Base-by-base conservation (phyloP, 169 alveolate species). In the Plasmodium chabaudi region DNA sequence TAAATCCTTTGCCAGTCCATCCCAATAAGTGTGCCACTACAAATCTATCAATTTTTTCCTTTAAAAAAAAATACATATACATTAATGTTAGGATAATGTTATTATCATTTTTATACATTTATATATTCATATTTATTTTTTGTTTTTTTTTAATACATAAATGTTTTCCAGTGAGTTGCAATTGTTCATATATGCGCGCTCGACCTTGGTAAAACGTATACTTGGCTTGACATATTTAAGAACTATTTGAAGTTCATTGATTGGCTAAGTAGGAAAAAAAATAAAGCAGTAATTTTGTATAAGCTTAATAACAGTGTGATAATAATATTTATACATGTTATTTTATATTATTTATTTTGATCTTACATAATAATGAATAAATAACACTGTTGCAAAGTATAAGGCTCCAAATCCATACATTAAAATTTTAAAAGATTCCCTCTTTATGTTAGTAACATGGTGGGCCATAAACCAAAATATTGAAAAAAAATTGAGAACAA, bases 11-110 rank as follows among this genome's bases (percentile, higher is more conserved):
- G 23, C 53, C 25, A 46, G 64, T 39, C 77, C 79, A 79, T 39
- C 89, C 89, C 15, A 10, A 21, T 23, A 79, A 27, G 25, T 79
- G 89, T 47, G 82, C 77, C 9, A 49, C 19, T 57, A 79, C 79
- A 59, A 65, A 79, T 7, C 25, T n/a, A 53, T 79, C 89, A 17
- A 79, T 3, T 79, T 79, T 79, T n/a, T 79, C 89, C 89, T 79
- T 25, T 57, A 79, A 79, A 55, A 23, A 46, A 65, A 65, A 23
- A 77, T 19, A 51, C 46, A 51, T 55, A 27, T 12, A 25, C 3
- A 2, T 63, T 12, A 7, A 23, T 9, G 53, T 6, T 10, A 12
- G 21, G 23, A 13, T 21, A 63, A 0, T 17, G 10, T 1, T 21
- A 21, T 4, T 25, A 10, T 19, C 5, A 19, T 10, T 9, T 7